Percentiles rank a stretch among this genome's conserved stretches.
These are phyloP conservation scores for Microdochium paspali DNA, from an alignment of 2,329 filamentous ascomycete genomes.

Conservation along the genomic window DNA sequence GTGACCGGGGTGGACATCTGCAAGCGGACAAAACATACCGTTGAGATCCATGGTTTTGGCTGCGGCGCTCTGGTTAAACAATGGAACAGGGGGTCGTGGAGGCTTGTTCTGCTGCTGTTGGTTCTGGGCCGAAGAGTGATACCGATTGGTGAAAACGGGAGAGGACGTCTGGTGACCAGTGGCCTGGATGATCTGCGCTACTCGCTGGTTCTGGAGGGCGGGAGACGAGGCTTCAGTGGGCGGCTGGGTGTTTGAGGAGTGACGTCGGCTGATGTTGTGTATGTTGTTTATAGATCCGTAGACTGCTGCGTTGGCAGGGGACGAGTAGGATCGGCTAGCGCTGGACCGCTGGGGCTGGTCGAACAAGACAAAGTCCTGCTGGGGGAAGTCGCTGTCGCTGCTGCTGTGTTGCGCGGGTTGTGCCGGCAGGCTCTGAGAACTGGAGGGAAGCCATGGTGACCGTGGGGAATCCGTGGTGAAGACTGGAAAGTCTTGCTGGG, in stretches of 20 bases:
- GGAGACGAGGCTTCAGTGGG: constrained; percentile 26
- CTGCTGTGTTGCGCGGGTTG: constrained; percentile 45
- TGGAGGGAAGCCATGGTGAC: constrained; percentile 74
- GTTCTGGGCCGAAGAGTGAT: constrained; percentile 31
- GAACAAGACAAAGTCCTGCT: constrained; percentile 76
- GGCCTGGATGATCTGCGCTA: constrained; percentile 49
- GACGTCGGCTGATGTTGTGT: constrained; percentile 27
- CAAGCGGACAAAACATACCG: constrained; percentile 26
- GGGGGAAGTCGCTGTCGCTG: constrained; percentile 41
- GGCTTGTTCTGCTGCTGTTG: constrained; percentile 35
- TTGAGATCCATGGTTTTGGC: constrained; percentile 40
- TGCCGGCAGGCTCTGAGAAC: constrained; percentile 54
- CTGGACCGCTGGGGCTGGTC: constrained; percentile 35
- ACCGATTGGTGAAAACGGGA: constrained; percentile 44
- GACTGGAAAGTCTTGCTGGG: constrained; percentile 59
- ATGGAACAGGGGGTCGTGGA: constrained; percentile 59
- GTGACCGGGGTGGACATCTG: neutral
- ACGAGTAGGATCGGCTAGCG: constrained; percentile 32
- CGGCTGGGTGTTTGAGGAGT: constrained; percentile 27
- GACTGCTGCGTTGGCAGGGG: constrained; percentile 30
- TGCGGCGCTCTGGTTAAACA: constrained; percentile 49
- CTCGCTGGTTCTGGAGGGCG: constrained; percentile 46
- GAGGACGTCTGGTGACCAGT: constrained; percentile 44
- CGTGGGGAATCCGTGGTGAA: constrained; percentile 72
- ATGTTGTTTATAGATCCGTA: constrained; percentile 26